These are phyloP conservation scores for Aspergillus chevalieri DNA, from an alignment of 2,329 filamentous ascomycete species.

Conservation along the genomic window DNA sequence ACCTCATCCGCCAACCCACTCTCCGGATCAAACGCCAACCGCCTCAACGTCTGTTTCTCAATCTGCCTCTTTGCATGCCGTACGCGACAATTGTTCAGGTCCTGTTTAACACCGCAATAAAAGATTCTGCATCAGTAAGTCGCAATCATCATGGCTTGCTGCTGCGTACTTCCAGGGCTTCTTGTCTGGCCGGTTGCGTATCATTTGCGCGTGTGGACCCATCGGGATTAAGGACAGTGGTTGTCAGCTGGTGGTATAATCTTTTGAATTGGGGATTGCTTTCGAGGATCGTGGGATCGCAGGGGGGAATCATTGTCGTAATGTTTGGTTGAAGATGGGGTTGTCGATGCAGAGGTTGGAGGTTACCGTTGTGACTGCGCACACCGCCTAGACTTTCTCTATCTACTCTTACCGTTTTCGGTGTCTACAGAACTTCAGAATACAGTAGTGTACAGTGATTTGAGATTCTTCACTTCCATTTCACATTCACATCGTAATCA, in stretches of 20 bases:
- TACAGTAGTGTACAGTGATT: no score
- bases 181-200: slow-evolving; percentile 23
- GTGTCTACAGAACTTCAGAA: no score
- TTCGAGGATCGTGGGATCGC: slow-evolving; percentile 33
- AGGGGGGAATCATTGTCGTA: slow-evolving; percentile 37
- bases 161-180: slow-evolving; percentile 27
- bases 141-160: background rate
- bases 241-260: slow-evolving; percentile 36
- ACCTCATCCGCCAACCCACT: slow-evolving; percentile 31
- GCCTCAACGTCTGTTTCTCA: slow-evolving; percentile 25
- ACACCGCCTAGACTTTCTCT: background rate
- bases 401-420: background rate
- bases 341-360: no score
- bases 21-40: slow-evolving; percentile 27
- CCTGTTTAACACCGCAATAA: slow-evolving; percentile 17
- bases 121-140: background rate
- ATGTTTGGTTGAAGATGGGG: background rate
- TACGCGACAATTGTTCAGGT: slow-evolving; percentile 29
- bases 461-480: slow-evolving; percentile 20
- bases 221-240: slow-evolving; percentile 33
- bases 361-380: background rate
- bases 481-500: slow-evolving; percentile 35
- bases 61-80: slow-evolving; percentile 28
- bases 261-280: slow-evolving; percentile 39
- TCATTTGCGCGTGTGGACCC: slow-evolving; percentile 32